Base-by-base conservation (phyloP, 345 rosid genomes). In the Eucalyptus tenuipes region DNA sequence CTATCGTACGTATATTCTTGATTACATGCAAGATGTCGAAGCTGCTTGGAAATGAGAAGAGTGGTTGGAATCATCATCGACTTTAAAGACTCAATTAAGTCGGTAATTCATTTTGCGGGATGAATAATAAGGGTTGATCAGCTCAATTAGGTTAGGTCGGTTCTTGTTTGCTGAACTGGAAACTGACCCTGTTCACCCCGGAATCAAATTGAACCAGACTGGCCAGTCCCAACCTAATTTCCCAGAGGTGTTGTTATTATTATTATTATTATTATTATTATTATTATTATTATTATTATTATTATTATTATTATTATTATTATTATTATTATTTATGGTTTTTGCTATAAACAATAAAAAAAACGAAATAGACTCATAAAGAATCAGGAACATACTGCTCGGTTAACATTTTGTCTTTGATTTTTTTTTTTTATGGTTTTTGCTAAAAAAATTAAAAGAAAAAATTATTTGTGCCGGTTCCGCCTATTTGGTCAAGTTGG, bases 401-500 rank as follows among this genome's bases (percentile, higher is more conserved):
- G 2, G 10, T 64, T n/a, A n/a, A 14, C 37, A n/a, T 29, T 14
- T 7, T 64, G 40, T 64, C 75, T 7, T 64, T n/a, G 16, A 29
- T 61, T 2, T 64, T 52, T 50, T 6, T 61, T n/a, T 13, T 7
- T n/a, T 4, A 64, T n/a, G 37, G 40, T n/a, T 3, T 8, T 14
- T 3, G 3, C 75, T 15, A 14, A 7, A n/a, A 1, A 64, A 64
- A 27, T 11, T 11, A 11, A 25, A 59, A 55, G 29, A 24, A n/a
- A 64, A 66, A 8, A 17, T 9, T 9, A 2, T 33, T 0, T 16
- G 0, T 1, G 0, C 42, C 4, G 15, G 5, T 64, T 64, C 1
- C 6, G 11, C 42, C 25, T 18, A 9, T 9, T 37, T 0, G 22
- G 7, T 17, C 13, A 2, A 10, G 44, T 71, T 22, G 14, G 2